Evolutionary conservation across 352 stramenopile species (phyloP).

Genomic region (Phytopythium sindhum): DNA sequence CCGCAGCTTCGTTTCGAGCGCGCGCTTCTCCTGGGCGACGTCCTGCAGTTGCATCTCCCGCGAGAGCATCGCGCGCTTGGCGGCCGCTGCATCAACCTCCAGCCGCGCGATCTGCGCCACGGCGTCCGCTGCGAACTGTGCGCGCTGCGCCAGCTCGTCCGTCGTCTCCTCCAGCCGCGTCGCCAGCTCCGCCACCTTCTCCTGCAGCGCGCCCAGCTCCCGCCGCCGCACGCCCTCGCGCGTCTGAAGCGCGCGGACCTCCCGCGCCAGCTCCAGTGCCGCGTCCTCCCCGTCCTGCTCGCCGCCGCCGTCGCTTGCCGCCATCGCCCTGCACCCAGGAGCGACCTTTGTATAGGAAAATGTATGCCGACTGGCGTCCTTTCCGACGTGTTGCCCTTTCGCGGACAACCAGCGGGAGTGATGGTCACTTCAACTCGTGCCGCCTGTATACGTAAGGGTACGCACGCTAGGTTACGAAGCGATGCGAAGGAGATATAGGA

Average conservation of each 20-base stretch:
- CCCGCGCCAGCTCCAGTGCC: slow-evolving; percentile 26
- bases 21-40: slow-evolving; percentile 28
- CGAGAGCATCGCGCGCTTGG: slow-evolving; percentile 48
- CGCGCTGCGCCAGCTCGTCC: slow-evolving; percentile 47
- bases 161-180: slow-evolving; percentile 49
- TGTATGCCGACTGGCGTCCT: not conserved
- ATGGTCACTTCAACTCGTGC: slow-evolving; percentile 1
- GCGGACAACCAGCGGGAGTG: not conserved
- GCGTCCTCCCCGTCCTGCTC: slow-evolving; percentile 13
- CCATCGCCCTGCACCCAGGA: not conserved
- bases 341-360: not conserved
- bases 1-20: slow-evolving; percentile 24
- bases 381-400: slow-evolving; percentile 1
- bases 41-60: slow-evolving; percentile 64
- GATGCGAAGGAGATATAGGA: too few species aligned
- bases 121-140: slow-evolving; percentile 46
- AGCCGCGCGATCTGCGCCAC: slow-evolving; percentile 37
- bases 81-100: slow-evolving; percentile 36
- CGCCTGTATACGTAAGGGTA: not conserved
- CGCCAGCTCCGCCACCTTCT: slow-evolving; percentile 36
- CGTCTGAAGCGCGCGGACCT: slow-evolving; percentile 31
- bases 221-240: slow-evolving; percentile 31
- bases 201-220: slow-evolving; percentile 30
- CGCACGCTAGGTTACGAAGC: too few species aligned
- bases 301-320: not conserved